These are phyloP conservation scores for Naegleria lovaniensis DNA, from an alignment of 208 protist genomes.

Conservation along the genomic window DNA sequence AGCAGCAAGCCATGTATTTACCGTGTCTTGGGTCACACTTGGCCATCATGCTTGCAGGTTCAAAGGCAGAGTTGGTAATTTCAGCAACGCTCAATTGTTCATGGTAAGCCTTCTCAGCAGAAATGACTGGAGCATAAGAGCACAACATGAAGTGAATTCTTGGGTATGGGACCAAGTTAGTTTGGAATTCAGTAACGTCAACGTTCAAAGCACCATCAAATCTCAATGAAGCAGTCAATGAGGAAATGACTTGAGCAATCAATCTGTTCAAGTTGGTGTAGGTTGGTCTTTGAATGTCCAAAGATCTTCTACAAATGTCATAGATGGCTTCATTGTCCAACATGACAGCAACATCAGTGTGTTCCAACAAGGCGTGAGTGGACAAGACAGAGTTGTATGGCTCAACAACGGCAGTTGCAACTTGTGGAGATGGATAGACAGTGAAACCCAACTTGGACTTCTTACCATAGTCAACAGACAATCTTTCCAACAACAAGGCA, in stretches of 20 bases:
- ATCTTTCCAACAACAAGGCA: slow-evolving; percentile 81
- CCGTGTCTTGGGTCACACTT: slow-evolving; percentile 80
- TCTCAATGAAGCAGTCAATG: slow-evolving; percentile 79
- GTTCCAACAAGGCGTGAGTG: slow-evolving; percentile 73
- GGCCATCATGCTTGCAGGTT: slow-evolving; percentile 71
- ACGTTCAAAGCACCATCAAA: slow-evolving; percentile 89
- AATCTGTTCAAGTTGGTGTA: slow-evolving; percentile 88
- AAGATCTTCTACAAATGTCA: slow-evolving; percentile 76
- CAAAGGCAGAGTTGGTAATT: slow-evolving; percentile 79
- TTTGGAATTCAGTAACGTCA: slow-evolving; percentile 90
- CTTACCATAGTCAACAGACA: slow-evolving; percentile 92
- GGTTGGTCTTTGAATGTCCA: slow-evolving; percentile 77
- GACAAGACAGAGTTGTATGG: slow-evolving; percentile 88
- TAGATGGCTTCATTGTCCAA: slow-evolving; percentile 88
- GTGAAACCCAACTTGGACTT: slow-evolving; percentile 87
- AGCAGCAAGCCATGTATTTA: slow-evolving; percentile 87
- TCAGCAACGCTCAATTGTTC: slow-evolving; percentile 75
- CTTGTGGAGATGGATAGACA: slow-evolving; percentile 78
- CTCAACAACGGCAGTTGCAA: slow-evolving; percentile 81
- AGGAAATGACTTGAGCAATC: slow-evolving; percentile 82
- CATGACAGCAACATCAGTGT: slow-evolving; percentile 81
- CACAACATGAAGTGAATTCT: slow-evolving; percentile 85
- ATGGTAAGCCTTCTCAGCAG: slow-evolving; percentile 71
- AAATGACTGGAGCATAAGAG: slow-evolving; percentile 67
- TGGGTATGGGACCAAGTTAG: slow-evolving; percentile 90